Evolutionary conservation across 306 rosid species (phyloP), one percentile per base, ranked within the genome.

Genomic region (Notholithocarpus densiflorus): DNA sequence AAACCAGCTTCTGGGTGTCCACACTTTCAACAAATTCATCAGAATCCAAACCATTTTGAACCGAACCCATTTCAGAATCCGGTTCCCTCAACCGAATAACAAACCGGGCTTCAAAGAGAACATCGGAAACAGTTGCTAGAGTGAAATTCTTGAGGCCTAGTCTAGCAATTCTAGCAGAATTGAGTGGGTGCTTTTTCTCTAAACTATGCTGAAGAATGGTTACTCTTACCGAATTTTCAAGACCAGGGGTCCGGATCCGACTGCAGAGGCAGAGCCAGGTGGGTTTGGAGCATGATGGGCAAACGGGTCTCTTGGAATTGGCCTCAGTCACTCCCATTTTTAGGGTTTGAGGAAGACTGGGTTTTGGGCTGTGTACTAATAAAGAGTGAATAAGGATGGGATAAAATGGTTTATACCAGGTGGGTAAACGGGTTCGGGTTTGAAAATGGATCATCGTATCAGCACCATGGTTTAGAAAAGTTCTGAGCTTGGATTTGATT

Each of bases 211-310:
- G 97, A 12, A 92, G 92, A 84, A 94, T 89, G 78, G 91, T 87
- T 2, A 94, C 94, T 12, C 86, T 77, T 3, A 91, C 90, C 32
- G 90, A 85, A 75, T 92, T 94, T 5, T 88, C 85, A 79, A 91
- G 75, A 19, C 75, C 74, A 6, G 89, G 84, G 23, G 72, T 79
- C 6, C 72, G 83, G 81, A 92, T 78, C 77, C 93, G 91, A 75
- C 78, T 79, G 84, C 98, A 94, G 83, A 92, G 89, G 78, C 98
- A 94, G 14, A 93, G 80, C 55, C 89, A 79, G 65, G 82, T 26
- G 61, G 97, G 98, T 84, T 92, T 94, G 70, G 92, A 87, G 79
- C 97, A 92, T 3, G 90, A 80, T 1, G 88, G 87, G 89, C 98
- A 94, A 70, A 81, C 86, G 68, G 90, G 86, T 83, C 98, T 85